These are phyloP conservation scores for Cystoderma amianthinum DNA, from an alignment of 768 basidiomycete genomes.

Conservation along the genomic window DNA sequence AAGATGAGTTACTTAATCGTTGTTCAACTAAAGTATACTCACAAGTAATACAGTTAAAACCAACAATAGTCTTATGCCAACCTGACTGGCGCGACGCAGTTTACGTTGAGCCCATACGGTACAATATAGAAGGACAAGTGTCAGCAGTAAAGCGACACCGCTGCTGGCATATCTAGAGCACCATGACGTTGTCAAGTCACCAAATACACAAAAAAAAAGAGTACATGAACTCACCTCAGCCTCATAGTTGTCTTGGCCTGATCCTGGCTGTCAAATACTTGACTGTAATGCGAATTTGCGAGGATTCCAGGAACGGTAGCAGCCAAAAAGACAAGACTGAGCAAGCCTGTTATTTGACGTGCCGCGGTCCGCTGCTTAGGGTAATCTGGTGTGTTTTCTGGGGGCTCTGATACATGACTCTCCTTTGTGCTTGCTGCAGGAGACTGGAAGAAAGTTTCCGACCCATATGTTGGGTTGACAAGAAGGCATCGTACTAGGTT, in stretches of 20 bases:
- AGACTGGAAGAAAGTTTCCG: slow-evolving; percentile 6
- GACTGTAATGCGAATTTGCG: slow-evolving; percentile 2
- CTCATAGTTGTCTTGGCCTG: slow-evolving; percentile 13
- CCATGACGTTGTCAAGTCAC: too few species aligned
- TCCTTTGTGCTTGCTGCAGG: slow-evolving; percentile 5
- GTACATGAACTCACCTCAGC: slow-evolving; percentile 15
- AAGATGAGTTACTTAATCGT: too few species aligned
- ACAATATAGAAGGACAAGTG: slow-evolving; percentile 2
- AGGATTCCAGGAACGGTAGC: slow-evolving; percentile 4
- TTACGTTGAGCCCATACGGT: slow-evolving; percentile 16
- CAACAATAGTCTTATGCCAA: slow-evolving; percentile 12
- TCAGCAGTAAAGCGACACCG: slow-evolving; percentile 8
- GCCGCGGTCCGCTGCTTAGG: not conserved
- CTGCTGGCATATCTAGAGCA: slow-evolving; percentile 13
- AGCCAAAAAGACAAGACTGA: not conserved
- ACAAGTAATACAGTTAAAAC: slow-evolving; percentile 22
- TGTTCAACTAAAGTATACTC: too few species aligned
- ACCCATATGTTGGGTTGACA: slow-evolving; percentile 6
- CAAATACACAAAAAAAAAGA: too few species aligned
- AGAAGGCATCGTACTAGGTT: slow-evolving; percentile 6
- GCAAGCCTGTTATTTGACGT: slow-evolving; percentile 1
- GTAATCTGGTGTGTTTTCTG: not conserved
- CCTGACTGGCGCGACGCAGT: slow-evolving; percentile 17
- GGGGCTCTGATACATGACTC: slow-evolving; percentile 9
- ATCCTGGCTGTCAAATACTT: slow-evolving; percentile 9